Conservation (phyloP, 164 flowering plant species). For the Berberis vulgaris region DNA sequence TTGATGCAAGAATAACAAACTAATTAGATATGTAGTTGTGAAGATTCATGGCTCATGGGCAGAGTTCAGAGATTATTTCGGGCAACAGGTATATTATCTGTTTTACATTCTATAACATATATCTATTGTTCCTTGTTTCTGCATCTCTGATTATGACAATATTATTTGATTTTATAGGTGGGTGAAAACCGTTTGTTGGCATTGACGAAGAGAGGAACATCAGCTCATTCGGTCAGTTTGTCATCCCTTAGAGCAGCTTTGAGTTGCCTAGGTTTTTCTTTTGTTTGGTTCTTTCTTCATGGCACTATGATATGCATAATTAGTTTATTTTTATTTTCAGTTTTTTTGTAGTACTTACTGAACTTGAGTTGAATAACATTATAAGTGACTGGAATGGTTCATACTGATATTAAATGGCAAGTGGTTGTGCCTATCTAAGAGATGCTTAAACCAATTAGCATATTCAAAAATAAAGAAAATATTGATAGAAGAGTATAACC, state of each 20-base stretch:
- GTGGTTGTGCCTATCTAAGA: no score
- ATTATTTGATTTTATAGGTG: slow-evolving; percentile 21
- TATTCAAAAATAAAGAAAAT: no score
- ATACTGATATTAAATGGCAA: no score
- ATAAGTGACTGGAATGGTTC: no score
- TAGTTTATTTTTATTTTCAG: no score
- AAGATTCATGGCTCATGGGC: slow-evolving; percentile 89
- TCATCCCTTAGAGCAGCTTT: not conserved
- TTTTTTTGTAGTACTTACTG: no score
- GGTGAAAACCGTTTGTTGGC: slow-evolving; percentile 86
- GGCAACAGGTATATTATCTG: slow-evolving; percentile 41
- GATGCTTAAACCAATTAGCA: no score
- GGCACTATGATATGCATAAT: no score
- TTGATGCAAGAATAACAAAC: slow-evolving; percentile 10
- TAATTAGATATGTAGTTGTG: slow-evolving; percentile 77
- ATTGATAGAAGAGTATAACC: no score
- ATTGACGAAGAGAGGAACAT: slow-evolving; percentile 74
- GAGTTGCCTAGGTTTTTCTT: not conserved
- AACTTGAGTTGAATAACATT: no score
- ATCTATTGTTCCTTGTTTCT: not conserved
- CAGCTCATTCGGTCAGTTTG: slow-evolving; percentile 64
- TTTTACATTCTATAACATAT: not conserved
- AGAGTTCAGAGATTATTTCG: slow-evolving; percentile 69
- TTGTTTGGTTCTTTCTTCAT: no score
- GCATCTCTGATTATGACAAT: not conserved